phyloP scores from a whole-genome alignment of 176 grass and related monocot species.

The Canna indica region DNA sequence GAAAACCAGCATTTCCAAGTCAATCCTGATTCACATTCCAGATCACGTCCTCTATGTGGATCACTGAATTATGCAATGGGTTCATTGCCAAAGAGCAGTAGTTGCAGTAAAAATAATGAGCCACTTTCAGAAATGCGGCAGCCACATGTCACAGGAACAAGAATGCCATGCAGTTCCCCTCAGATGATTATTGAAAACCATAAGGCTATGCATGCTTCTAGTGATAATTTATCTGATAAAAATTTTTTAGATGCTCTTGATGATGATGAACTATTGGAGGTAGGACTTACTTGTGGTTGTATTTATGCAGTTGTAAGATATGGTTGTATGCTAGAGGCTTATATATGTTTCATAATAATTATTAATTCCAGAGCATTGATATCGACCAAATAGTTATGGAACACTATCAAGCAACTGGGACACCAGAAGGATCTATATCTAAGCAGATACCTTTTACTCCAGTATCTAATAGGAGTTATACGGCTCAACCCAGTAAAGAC shows the following conservation, averaged over 20 bases:
- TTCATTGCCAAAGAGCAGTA: constrained; percentile 21
- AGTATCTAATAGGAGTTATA: constrained; percentile 30
- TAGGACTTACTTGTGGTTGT: constrained; percentile 10
- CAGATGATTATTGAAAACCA: constrained; percentile 14
- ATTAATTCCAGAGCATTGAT: constrained; percentile 68
- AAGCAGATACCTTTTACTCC: constrained; percentile 30
- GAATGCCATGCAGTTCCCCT: constrained; percentile 19
- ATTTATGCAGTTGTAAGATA: not conserved
- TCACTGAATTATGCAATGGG: constrained; percentile 7
- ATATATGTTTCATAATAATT: constrained; percentile 2
- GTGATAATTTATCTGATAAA: constrained; percentile 28
- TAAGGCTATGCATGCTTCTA: constrained; percentile 2
- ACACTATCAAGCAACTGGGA: constrained; percentile 62
- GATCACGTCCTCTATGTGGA: constrained; percentile 21
- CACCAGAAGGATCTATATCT: constrained; percentile 40
- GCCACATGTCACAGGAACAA: constrained; percentile 17
- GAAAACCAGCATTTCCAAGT: constrained; percentile 14
- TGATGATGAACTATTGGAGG: constrained; percentile 79
- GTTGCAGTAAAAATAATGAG: constrained; percentile 17
- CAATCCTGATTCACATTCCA: not conserved
- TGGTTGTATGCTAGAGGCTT: not conserved
- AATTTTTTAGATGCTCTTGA: constrained; percentile 44
- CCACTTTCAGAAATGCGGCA: constrained; percentile 14
- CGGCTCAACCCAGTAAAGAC: constrained; percentile 21
- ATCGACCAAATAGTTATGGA: constrained; percentile 93